Evolutionary conservation across 2,329 filamentous ascomycete species (phyloP), one percentile per base, ranked within the genome.

Genomic region (Ceratocystis albifundus): DNA sequence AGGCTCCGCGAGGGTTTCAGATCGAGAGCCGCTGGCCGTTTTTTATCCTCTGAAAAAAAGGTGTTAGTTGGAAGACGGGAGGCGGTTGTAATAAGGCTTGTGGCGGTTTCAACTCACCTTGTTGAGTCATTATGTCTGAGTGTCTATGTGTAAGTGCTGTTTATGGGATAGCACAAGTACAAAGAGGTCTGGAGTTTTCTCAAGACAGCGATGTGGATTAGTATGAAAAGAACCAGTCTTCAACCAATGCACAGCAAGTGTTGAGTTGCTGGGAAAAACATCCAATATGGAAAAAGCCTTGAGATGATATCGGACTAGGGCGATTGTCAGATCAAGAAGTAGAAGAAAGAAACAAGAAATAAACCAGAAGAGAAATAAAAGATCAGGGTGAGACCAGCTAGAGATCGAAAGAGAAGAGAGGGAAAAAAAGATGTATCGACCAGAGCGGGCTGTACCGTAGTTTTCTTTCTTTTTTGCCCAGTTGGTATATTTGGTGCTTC

Each of bases 1-100:
- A 75, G 76, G 64, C 80, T 78, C 68, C 81, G 78, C 66, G 76
- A 74, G 30, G 80, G 78, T 32, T 46, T 55, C 67, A 85, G 75
- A 70, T 83, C 81, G 63, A 85, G 76, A 67, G 82, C 82, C 74
- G 77, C 72, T 70, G 83, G 82, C 73, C 82, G 79, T 78, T 75
- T 83, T 75, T 77, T 84, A 69, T 84, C 81, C 71, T 83, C 80
- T 74, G 72, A 68, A 66, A 62, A 62, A 63, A 53, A 62, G 61
- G 55, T 68, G 71, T 74, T 69, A 74, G 71, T 74, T 69, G 74
- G 72, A 71, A 25, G n/a, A 17, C 7, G 1, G 10, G 36, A 7
- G 62, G 15, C 17, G 25, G 28, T 10, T 15, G 55, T 8, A 59
- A n/a, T 20, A 28, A 22, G 55, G 55, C 28, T 25, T 53, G 48